phyloP scores from a whole-genome alignment of 768 basidiomycete species.

The Mycena amicta region DNA sequence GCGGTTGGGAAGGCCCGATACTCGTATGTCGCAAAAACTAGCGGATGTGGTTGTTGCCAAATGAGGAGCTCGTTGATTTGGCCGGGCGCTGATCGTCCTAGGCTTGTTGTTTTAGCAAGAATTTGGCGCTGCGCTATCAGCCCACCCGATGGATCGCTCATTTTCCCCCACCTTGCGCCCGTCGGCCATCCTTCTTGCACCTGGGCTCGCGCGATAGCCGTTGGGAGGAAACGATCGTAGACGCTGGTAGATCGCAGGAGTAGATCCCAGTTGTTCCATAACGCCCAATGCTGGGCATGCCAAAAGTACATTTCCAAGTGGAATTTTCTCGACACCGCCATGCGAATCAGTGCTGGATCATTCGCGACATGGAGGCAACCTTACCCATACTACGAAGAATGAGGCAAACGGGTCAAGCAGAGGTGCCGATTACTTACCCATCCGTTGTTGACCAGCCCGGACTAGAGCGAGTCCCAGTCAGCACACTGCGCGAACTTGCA shows the following conservation, averaged over 20 bases:
- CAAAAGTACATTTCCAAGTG: conserved; percentile 67
- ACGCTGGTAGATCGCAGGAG: conserved; percentile 46
- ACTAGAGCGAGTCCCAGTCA: conserved; percentile 34
- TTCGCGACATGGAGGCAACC: conserved; percentile 6
- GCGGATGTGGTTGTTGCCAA: conserved; percentile 64
- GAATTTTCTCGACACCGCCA: conserved; percentile 60
- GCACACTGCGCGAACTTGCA: conserved; percentile 1
- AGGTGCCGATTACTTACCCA: conserved; percentile 44
- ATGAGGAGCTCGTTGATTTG: conserved; percentile 65
- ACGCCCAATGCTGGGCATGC: conserved; percentile 61
- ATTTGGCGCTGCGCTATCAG: background rate
- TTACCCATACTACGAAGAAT: conserved; percentile 38
- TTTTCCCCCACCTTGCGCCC: conserved; percentile 67
- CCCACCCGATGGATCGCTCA: conserved; percentile 60
- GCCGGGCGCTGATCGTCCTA: conserved; percentile 52
- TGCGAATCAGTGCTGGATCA: background rate
- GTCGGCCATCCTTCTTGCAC: conserved; percentile 52
- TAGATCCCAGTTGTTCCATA: conserved; percentile 63
- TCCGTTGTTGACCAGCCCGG: conserved; percentile 56
- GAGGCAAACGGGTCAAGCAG: background rate
- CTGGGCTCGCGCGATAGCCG: conserved; percentile 50
- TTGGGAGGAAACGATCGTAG: conserved; percentile 50
- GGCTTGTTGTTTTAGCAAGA: no score
- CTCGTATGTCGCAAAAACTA: conserved; percentile 60
- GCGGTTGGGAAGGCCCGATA: conserved; percentile 47